Evolutionary conservation across 2,329 filamentous ascomycete species (phyloP).

Genomic region (Herpotrichia juniperi): DNA sequence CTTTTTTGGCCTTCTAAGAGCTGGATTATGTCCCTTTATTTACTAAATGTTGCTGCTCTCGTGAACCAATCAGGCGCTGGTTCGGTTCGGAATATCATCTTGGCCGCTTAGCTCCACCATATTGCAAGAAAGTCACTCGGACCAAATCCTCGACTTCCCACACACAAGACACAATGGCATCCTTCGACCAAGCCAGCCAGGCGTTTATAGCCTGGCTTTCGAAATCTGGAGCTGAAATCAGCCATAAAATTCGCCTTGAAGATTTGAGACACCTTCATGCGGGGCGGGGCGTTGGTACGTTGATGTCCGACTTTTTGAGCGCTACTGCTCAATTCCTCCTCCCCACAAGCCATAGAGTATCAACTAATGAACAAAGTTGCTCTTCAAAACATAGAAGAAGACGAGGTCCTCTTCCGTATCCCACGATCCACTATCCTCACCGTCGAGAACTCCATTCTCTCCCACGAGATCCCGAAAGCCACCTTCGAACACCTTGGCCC

Average conservation of each 20-base stretch:
- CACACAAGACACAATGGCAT: slow-evolving; percentile 24
- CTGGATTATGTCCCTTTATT: background rate
- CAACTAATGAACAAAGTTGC: slow-evolving; percentile 64
- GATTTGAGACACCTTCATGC: slow-evolving; percentile 63
- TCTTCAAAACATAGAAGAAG: slow-evolving; percentile 69
- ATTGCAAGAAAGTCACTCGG: background rate
- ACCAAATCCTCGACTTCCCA: slow-evolving; percentile 6
- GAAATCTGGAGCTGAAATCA: slow-evolving; percentile 60
- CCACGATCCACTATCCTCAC: slow-evolving; percentile 75
- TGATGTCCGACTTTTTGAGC: slow-evolving; percentile 6
- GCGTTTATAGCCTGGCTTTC: slow-evolving; percentile 65
- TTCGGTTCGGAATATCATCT: slow-evolving; percentile 16
- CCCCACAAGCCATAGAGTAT: background rate
- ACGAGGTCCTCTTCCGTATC: slow-evolving; percentile 81
- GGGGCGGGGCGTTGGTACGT: slow-evolving; percentile 69
- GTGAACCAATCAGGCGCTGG: slow-evolving; percentile 12
- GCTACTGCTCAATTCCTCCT: background rate
- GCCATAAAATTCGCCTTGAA: slow-evolving; percentile 61
- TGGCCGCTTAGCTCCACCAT: slow-evolving; percentile 9
- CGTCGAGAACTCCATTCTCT: slow-evolving; percentile 72
- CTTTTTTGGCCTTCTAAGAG: no score
- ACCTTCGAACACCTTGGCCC: slow-evolving; percentile 48
- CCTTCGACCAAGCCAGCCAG: slow-evolving; percentile 52
- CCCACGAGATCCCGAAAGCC: slow-evolving; percentile 54
- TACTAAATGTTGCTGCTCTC: slow-evolving; percentile 21